Base-by-base conservation (phyloP, 2,329 filamentous ascomycete species). In the Fusarium guadeloupense region DNA sequence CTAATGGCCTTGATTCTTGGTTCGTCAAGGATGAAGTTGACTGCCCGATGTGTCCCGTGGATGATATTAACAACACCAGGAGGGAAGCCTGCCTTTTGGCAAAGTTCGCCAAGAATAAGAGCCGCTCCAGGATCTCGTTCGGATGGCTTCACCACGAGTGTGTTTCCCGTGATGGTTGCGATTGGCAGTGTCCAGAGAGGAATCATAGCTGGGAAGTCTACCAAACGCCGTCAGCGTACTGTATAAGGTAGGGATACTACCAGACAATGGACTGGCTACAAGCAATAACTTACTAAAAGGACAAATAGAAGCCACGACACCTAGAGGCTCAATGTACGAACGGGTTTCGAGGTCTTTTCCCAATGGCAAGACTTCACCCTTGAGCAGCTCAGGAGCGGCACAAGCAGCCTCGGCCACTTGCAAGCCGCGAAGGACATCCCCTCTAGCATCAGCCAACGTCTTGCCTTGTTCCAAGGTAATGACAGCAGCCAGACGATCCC, bases 131-230 rank as follows among this genome's bases (percentile, higher is more conserved):
- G 90, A 69, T 92, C 89, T 53, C 89, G 84, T 78, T 93, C 90
- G 1, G 89, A 92, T 3, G 90, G 90, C 81, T 93, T 93, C 67
- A 93, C 80, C 63, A 93, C 83, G 50, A 91, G 79, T 10, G 89
- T 91, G 79, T 93, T 93, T 51, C 90, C 90, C 10, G 88, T 90
- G 21, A 92, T 84, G 13, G 89, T 89, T 31, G 90, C 90, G 66
- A 92, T 87, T 13, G 90, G 90, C 53, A 93, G 90, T 57, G 84
- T 91, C 90, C 90, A 93, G 16, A 93, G 81, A 3, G 90, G 90
- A 73, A 93, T 93, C 90, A 93, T 93, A 64, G 90, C 90, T 25
- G 90, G 90, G 78, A 93, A 92, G 79, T 92, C 92, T 73, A n/a
- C n/a, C n/a, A n/a, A n/a, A n/a, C n/a, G n/a, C n/a, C n/a, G n/a